Evolutionary conservation across 345 rosid species (phyloP), one percentile per base, ranked within the genome.

Genomic region (Firmiana major): DNA sequence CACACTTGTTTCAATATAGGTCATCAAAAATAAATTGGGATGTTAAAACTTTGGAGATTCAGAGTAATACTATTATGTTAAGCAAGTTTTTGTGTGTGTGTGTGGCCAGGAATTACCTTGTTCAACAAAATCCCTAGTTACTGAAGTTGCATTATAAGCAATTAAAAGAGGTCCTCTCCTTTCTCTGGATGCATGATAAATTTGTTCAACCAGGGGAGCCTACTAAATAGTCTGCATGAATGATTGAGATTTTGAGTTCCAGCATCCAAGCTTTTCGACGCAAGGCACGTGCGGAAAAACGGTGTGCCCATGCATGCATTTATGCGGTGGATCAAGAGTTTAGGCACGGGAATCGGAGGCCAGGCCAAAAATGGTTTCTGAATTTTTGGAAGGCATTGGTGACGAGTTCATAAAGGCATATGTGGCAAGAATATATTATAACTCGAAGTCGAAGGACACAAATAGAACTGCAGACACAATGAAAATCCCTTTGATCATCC

Each of bases 21-120:
- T 43, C 10, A 7, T 64, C 40, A 51, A 70, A 42, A 77, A 81
- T 80, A 75, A 79, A 28, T n/a, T 58, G 54, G 68, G 53, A 57
- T 22, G 36, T 34, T 46, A 24, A 65, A 74, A 21, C 28, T 48
- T 67, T 53, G 74, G 49, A 58, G 65, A 69, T 74, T 69, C 59
- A 66, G 8, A 5, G 16, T 6, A 40, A 9, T 19, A 19, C 26
- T 38, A 8, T 65, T 9, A 65, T 9, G 8, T 9, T 65, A 28
- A 65, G 48, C 70, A 31, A 31, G 34, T 31, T 31, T 2, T n/a
- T 26, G 67, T 62, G 13, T 9, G 40, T 65, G 28, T n/a, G 28
- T 65, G 71, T 42, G 49, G 71, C 15, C 31, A 9, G 49, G 13
- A 65, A 9, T 38, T 3, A 65, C 70, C 9, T 38, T 40, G 26